Percentiles rank a stretch among this genome's conserved stretches.
Evolutionary conservation across 2,329 filamentous ascomycete species (phyloP).

Genomic region (Clonostachys chloroleuca): DNA sequence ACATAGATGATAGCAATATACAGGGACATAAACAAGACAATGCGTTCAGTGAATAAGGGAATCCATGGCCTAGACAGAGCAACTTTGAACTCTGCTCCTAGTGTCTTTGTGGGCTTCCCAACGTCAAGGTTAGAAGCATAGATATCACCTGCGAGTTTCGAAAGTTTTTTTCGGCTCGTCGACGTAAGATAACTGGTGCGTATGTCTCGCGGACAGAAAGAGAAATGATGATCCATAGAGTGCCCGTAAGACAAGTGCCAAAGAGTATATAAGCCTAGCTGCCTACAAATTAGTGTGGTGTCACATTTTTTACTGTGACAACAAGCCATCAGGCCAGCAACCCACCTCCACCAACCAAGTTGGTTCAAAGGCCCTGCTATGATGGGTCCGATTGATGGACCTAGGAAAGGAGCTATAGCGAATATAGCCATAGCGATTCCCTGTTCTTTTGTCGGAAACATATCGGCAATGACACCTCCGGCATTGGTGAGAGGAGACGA

Average conservation of each 20-base stretch:
- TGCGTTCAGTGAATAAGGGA: constrained; percentile 57
- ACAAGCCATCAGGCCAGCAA: constrained; percentile 51
- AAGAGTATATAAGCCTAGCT: too few species aligned
- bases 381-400: constrained; percentile 53
- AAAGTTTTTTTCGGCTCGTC: constrained; percentile 39
- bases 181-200: constrained; percentile 41
- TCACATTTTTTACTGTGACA: too few species aligned
- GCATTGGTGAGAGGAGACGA: constrained; percentile 56
- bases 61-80: constrained; percentile 54
- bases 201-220: constrained; percentile 49
- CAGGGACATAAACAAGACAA: constrained; percentile 52
- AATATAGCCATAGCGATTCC: constrained; percentile 60
- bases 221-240: constrained; percentile 41
- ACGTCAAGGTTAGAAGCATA: constrained; percentile 43
- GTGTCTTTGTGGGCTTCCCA: background rate
- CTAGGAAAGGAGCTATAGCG: constrained; percentile 57
- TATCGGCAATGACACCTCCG: constrained; percentile 56
- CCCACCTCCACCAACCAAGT: constrained; percentile 54
- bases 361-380: constrained; percentile 54
- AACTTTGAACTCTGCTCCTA: constrained; percentile 34
- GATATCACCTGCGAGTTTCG: constrained; percentile 39
- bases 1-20: constrained; percentile 52
- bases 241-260: constrained; percentile 48
- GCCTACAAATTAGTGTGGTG: too few species aligned
- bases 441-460: constrained; percentile 46